Conservation (phyloP, 2,329 filamentous ascomycete species). For the Ciborinia camelliae region DNA sequence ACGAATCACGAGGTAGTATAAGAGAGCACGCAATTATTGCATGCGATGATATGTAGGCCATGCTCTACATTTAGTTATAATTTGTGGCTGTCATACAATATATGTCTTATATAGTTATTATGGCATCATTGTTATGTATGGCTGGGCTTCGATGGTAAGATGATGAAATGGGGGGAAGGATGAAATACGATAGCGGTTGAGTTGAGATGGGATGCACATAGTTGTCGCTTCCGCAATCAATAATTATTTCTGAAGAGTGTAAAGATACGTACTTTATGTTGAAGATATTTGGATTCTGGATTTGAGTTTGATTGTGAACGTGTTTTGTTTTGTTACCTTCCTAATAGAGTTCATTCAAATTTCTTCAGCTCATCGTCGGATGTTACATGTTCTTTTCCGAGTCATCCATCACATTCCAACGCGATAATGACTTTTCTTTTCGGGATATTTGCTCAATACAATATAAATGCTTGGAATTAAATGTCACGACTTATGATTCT, state of each 20-base stretch:
- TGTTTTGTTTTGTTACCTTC: background rate
- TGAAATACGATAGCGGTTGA: background rate
- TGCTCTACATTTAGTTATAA: background rate
- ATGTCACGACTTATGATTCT: background rate
- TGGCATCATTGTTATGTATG: conserved; percentile 16
- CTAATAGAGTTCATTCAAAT: background rate
- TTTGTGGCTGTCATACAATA: background rate
- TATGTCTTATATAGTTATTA: conserved; percentile 5
- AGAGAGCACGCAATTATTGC: conserved; percentile 19
- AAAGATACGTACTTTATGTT: background rate
- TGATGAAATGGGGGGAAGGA: conserved; percentile 3
- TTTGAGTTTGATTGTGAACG: background rate
- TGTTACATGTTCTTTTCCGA: background rate
- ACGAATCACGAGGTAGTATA: background rate
- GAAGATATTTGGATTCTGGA: background rate
- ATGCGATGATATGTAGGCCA: conserved; percentile 1
- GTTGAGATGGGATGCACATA: background rate
- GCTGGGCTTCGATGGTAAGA: background rate
- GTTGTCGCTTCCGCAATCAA: background rate
- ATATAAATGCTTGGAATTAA: background rate
- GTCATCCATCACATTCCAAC: background rate
- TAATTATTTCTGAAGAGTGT: background rate
- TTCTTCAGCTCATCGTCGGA: background rate
- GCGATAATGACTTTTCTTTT: background rate
- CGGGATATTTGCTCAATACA: too few species aligned